Percentiles rank a stretch among this genome's conserved stretches.
Evolutionary conservation across 73 alveolate genomes (phyloP).

Genomic region (Diophrys sp.): DNA sequence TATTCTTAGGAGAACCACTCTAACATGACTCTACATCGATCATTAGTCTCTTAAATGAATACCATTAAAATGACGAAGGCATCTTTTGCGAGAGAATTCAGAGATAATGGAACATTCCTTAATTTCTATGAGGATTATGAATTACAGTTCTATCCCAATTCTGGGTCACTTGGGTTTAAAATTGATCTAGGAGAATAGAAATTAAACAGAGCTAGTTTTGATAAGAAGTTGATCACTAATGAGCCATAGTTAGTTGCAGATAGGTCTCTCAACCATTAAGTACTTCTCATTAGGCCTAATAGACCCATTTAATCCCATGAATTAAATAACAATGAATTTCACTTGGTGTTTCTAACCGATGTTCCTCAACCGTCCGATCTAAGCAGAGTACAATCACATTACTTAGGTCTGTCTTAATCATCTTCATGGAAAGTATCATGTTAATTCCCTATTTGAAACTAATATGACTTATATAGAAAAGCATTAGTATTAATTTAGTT

Average conservation of each 20-base stretch:
- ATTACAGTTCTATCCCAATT: background rate
- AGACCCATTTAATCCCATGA: background rate
- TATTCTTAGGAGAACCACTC: background rate
- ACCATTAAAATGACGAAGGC: background rate
- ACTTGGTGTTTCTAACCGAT: background rate
- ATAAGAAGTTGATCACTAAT: background rate
- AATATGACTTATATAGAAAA: background rate
- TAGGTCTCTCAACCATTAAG: background rate
- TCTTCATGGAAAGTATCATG: background rate
- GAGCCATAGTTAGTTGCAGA: background rate
- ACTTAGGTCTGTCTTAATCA: background rate
- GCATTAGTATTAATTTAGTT: too few relatives aligned
- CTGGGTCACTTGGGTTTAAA: too few relatives aligned
- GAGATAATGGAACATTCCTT: background rate
- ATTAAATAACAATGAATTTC: background rate
- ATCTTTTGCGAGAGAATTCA: background rate
- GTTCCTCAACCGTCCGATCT: background rate
- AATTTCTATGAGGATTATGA: background rate
- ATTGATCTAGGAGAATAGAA: background rate
- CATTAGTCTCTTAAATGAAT: background rate
- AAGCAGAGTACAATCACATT: background rate
- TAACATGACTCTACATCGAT: background rate
- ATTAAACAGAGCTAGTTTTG: background rate
- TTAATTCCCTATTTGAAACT: background rate
- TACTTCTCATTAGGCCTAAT: background rate